phyloP scores from a whole-genome alignment of 2,329 filamentous ascomycete species.

The Penicillium oxalicum region DNA sequence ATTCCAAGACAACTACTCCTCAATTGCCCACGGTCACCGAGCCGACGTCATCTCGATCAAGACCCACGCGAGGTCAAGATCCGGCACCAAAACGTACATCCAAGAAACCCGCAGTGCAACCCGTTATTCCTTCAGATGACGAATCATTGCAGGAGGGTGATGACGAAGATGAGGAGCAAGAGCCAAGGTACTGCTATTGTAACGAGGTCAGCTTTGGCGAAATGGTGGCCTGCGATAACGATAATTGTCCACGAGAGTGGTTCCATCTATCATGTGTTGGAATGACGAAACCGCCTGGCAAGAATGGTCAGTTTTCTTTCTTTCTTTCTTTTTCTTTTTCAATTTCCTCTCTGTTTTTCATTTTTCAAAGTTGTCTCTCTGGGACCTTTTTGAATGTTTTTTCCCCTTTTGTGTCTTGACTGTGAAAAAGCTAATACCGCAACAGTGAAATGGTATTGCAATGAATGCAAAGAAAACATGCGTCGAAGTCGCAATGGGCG shows the following conservation, averaged over 20 bases:
- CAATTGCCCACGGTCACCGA: conserved; percentile 34
- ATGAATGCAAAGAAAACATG: conserved; percentile 66
- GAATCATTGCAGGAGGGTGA: conserved; percentile 46
- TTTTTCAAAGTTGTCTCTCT: not conserved
- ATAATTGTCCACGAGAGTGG: conserved; percentile 70
- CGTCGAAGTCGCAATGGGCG: conserved; percentile 47
- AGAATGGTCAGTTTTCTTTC: conserved; percentile 56
- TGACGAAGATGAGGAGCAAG: conserved; percentile 61
- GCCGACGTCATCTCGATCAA: conserved; percentile 25
- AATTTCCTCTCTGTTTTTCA: not conserved
- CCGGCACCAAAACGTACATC: conserved; percentile 31
- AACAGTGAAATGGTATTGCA: conserved; percentile 76
- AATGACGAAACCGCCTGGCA: conserved; percentile 68
- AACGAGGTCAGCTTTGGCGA: conserved; percentile 75
- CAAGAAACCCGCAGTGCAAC: conserved; percentile 29
- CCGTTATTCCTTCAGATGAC: conserved; percentile 34
- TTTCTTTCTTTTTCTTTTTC: conserved; percentile 4
- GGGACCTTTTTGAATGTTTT: no score
- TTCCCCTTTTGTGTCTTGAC: no score
- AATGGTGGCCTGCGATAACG: conserved; percentile 76
- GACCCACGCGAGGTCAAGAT: conserved; percentile 33
- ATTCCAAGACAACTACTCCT: conserved; percentile 39
- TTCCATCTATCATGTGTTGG: conserved; percentile 80
- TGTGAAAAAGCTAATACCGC: conserved; percentile 15
- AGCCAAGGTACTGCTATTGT: conserved; percentile 73